Conservation (phyloP, 2,329 filamentous ascomycete genomes). For the Epichloe gansuensis region DNA sequence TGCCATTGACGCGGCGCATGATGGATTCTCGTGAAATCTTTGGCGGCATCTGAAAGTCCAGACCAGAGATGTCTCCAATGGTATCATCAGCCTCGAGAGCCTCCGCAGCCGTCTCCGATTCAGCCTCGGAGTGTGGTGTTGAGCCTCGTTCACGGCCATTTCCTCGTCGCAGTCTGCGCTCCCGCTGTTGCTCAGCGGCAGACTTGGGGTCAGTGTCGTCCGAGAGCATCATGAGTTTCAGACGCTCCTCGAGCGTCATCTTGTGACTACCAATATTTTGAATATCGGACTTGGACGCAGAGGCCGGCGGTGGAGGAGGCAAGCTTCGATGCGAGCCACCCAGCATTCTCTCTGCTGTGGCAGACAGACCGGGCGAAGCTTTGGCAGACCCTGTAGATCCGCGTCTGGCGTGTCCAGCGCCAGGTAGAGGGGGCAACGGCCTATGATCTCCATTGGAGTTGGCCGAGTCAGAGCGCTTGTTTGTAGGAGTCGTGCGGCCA, state of each 20-base stretch:
- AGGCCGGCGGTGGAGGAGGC: conserved; percentile 58
- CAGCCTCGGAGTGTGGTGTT: conserved; percentile 30
- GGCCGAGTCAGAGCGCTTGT: conserved; percentile 56
- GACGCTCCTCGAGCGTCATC: conserved; percentile 74
- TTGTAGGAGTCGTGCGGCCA: conserved; percentile 30
- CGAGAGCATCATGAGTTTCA: conserved; percentile 81
- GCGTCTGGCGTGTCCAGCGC: conserved; percentile 29
- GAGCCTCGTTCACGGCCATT: conserved; percentile 36
- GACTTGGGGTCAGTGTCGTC: conserved; percentile 45
- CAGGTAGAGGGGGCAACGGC: conserved; percentile 77
- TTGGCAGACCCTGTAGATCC: conserved; percentile 33
- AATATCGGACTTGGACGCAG: conserved; percentile 61
- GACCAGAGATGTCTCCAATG: conserved; percentile 44
- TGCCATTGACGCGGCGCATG: conserved; percentile 69
- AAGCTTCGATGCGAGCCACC: conserved; percentile 53
- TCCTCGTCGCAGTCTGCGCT: conserved; percentile 54
- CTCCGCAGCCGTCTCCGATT: conserved; percentile 20
- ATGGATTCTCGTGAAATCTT: conserved; percentile 92
- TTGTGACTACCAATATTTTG: conserved; percentile 60
- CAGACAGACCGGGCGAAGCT: conserved; percentile 51
- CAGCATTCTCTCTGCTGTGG: conserved; percentile 59
- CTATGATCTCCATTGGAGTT: conserved; percentile 71
- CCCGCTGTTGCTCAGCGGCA: conserved; percentile 52
- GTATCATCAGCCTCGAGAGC: conserved; percentile 44
- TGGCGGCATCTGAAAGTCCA: conserved; percentile 55